Base-by-base conservation (phyloP, 2,329 filamentous ascomycete genomes). In the Scedosporium apiospermum region DNA sequence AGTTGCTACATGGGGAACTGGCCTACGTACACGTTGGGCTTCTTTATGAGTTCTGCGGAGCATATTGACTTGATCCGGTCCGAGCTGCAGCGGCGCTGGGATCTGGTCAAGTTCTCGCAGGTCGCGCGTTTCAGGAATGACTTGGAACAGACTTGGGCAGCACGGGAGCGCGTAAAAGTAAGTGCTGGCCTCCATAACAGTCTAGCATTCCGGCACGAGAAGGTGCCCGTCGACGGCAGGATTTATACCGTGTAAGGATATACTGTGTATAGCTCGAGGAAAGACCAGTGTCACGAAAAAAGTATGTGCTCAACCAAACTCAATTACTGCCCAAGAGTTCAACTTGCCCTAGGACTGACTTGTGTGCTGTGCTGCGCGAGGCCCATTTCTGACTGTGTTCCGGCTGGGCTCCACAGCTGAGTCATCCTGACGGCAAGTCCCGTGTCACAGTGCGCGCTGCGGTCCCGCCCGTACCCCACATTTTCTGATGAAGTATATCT, bases 1-100 rank as follows among this genome's bases (percentile, higher is more conserved):
- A 66, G 61, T 0, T 70, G 69, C 30, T 74, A 68, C 18, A 67
- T 72, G 0, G 68, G 69, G 0, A 67, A 66, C n/a, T 70, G 68
- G 64, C 66, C 68, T 3, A 64, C 67, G 1, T 69, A 70, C 59
- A 67, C 64, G 14, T 65, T 61, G 58, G 72, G 55, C 1, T 64
- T 62, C 59, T 67, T 65, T 63, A 67, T 4, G 67, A 67, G 14
- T 62, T 57, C 0, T 16, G 30, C 61, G 3, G 64, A 67, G 18
- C 66, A 69, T 42, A 61, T 60, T 4, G 16, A 64, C 1, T 6
- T 66, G 3, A 27, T 70, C 3, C 65, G 64, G 3, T 44, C 49
- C 16, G 68, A 68, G 3, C 57, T 70, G 4, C 58, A 65, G 9
- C 55, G 60, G 1, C 57, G 65, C 2, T 69, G 67, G 67, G 62